Percentiles rank a stretch among this genome's conserved stretches.
These are phyloP conservation scores for Calcarisporium arbuscula DNA, from an alignment of 2,329 filamentous ascomycete species.

Conservation along the genomic window DNA sequence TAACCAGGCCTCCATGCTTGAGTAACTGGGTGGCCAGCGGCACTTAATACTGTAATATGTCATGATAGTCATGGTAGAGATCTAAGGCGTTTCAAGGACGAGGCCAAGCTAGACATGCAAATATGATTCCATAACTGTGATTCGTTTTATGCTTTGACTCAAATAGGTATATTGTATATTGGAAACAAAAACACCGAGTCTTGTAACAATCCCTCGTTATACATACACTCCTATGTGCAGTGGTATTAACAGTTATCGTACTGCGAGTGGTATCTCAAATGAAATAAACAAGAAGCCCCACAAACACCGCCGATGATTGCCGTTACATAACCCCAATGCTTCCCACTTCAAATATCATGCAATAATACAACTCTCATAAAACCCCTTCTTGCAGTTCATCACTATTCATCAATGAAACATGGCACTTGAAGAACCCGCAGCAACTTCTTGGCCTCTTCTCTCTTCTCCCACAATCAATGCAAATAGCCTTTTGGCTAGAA, in stretches of 20 bases:
- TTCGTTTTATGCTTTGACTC: too few species aligned
- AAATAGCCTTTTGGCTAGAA: slow-evolving; percentile 47
- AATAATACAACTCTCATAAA: slow-evolving; percentile 1
- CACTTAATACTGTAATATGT: slow-evolving; percentile 22
- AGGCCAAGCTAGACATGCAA: too few species aligned
- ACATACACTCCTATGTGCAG: too few species aligned
- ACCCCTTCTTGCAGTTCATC: slow-evolving; percentile 2
- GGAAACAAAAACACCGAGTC: slow-evolving; percentile 6
- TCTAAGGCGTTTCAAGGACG: slow-evolving; percentile 21
- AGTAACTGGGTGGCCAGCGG: slow-evolving; percentile 46
- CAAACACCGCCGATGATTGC: too few species aligned
- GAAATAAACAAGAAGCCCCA: too few species aligned
- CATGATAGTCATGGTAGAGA: too few species aligned
- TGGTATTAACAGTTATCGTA: too few species aligned
- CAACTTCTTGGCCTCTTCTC: slow-evolving; percentile 16
- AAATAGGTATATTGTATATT: slow-evolving; percentile 9
- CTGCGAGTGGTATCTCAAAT: too few species aligned
- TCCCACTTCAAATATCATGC: slow-evolving; percentile 8
- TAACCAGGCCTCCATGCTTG: slow-evolving; percentile 91
- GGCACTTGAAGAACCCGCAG: slow-evolving; percentile 13
- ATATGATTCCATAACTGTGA: too few species aligned
- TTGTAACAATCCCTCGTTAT: too few species aligned
- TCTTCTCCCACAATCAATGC: slow-evolving; percentile 45
- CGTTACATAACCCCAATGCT: too few species aligned
- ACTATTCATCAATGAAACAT: slow-evolving; percentile 26